Conservation (phyloP, 2,329 filamentous ascomycete genomes). For the Claviceps humidiphila region DNA sequence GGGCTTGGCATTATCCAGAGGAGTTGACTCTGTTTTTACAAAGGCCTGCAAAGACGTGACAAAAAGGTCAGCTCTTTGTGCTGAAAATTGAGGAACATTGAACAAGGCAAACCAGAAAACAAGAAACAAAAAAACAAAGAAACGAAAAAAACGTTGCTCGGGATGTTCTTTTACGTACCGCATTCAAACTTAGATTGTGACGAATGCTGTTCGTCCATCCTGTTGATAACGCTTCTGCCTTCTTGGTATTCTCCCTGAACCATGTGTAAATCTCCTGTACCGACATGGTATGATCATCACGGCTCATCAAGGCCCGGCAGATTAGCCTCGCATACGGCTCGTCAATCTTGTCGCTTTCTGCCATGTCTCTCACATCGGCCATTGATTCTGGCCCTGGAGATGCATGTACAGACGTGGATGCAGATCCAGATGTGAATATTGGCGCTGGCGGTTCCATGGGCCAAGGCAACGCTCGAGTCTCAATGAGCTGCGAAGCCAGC, state of each 20-base stretch:
- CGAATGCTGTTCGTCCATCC: constrained; percentile 96
- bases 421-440: background rate
- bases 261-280: constrained; percentile 83
- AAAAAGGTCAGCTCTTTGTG: constrained; percentile 2
- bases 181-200: constrained; percentile 93
- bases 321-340: constrained; percentile 76
- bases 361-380: constrained; percentile 11
- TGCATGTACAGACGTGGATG: background rate
- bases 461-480: background rate
- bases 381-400: constrained; percentile 14
- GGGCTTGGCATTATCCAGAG: constrained; percentile 13
- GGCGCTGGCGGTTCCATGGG: background rate
- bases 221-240: constrained; percentile 59
- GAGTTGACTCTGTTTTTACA: constrained; percentile 23
- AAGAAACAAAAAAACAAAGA: background rate
- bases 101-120: background rate
- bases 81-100: too few species aligned
- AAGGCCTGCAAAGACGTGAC: constrained; percentile 22
- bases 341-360: constrained; percentile 21
- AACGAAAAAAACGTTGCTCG: background rate
- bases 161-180: constrained; percentile 39
- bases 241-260: constrained; percentile 72
- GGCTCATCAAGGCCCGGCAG: constrained; percentile 58
- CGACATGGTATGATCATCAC: constrained; percentile 54
- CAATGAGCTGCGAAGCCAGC: background rate